Conservation (phyloP, 2,329 filamentous ascomycete genomes). For the Exophiala spinifera region DNA sequence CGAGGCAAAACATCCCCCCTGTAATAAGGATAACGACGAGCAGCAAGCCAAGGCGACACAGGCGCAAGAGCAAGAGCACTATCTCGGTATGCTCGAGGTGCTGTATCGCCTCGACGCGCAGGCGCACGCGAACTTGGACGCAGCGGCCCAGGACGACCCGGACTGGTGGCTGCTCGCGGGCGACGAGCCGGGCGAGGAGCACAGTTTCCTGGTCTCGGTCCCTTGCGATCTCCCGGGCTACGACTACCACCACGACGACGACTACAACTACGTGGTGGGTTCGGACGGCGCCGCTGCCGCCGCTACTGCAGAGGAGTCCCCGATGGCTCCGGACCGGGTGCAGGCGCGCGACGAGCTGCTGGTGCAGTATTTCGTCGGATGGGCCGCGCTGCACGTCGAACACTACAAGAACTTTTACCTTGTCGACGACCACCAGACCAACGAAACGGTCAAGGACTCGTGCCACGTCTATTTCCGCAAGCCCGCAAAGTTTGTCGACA, state of each 20-base stretch:
- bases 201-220: conserved; percentile 5
- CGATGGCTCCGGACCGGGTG: not conserved
- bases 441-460: conserved; percentile 10
- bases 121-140: not conserved
- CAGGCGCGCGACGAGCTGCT: conserved; percentile 15
- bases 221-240: not conserved
- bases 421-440: conserved; percentile 9
- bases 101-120: conserved; percentile 1
- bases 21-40: too few relatives aligned
- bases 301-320: too few relatives aligned
- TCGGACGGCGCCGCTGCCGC: not conserved
- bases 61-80: not conserved
- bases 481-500: not conserved
- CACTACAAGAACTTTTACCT: conserved; percentile 14
- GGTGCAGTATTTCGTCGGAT: conserved; percentile 17
- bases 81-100: conserved; percentile 8
- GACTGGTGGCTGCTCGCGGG: conserved; percentile 3
- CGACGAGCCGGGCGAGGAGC: not conserved
- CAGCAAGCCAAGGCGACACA: too few relatives aligned
- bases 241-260: too few relatives aligned
- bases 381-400: conserved; percentile 10
- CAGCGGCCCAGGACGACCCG: not conserved
- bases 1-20: too few relatives aligned
- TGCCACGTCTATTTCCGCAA: conserved; percentile 14
- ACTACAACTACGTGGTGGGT: too few relatives aligned